Evolutionary conservation across 805 yeast genomes (phyloP).

Genomic region (Clavispora carvajalis): DNA sequence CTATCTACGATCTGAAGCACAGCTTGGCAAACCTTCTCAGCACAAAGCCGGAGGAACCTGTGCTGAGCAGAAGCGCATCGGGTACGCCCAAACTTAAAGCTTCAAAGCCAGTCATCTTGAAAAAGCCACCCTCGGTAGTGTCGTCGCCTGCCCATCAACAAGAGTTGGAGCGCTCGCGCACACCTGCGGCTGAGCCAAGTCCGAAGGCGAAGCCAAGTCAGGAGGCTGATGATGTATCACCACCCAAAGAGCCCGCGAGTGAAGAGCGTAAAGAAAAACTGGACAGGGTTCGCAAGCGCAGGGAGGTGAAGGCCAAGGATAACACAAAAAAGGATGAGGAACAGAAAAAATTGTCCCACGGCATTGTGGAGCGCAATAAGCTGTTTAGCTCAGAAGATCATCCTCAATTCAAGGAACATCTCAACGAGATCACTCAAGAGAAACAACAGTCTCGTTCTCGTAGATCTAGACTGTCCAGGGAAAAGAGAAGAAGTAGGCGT

Average conservation of each 20-base stretch:
- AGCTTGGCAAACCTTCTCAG: conserved; percentile 36
- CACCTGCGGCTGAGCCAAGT: neutral
- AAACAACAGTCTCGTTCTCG: neutral
- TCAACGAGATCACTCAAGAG: conserved; percentile 20
- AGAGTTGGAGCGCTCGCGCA: neutral
- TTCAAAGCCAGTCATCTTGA: conserved; percentile 34
- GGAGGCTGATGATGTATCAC: too few relatives aligned
- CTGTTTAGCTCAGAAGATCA: conserved; percentile 12
- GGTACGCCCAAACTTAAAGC: conserved; percentile 21
- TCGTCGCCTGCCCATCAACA: neutral
- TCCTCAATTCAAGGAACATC: conserved; percentile 30
- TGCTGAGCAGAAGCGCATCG: conserved; percentile 13
- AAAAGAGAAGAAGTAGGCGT: conserved; percentile 16
- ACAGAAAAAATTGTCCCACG: neutral
- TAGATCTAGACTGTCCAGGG: conserved; percentile 5
- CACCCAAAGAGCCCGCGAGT: too few relatives aligned
- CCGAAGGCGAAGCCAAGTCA: too few relatives aligned
- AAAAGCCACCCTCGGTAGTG: conserved; percentile 22
- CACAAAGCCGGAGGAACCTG: conserved; percentile 11
- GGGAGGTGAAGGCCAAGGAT: neutral
- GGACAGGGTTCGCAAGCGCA: neutral
- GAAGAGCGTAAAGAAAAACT: neutral
- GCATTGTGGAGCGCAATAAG: conserved; percentile 1
- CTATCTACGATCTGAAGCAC: conserved; percentile 21
- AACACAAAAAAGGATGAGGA: neutral